phyloP scores from a whole-genome alignment of 1,284 basidiomycete species.

The Rhodotorula glutinis region DNA sequence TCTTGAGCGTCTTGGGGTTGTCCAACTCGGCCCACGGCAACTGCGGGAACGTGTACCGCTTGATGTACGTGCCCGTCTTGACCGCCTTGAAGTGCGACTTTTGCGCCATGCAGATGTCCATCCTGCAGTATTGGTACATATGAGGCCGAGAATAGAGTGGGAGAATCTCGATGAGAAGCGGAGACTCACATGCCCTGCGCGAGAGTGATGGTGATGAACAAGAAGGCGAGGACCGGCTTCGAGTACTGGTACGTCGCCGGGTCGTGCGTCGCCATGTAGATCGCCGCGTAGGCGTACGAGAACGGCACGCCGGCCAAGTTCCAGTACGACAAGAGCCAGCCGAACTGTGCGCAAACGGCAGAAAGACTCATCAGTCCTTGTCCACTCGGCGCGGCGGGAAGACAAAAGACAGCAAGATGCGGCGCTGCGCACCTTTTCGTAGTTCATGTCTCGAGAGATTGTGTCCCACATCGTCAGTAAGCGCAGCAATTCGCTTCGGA shows the following conservation, averaged over 20 bases:
- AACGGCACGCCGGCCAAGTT: constrained; percentile 82
- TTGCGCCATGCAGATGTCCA: constrained; percentile 93
- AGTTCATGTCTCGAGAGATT: constrained; percentile 67
- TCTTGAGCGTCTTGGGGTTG: constrained; percentile 89
- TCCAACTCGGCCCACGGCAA: constrained; percentile 80
- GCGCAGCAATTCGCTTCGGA: neutral
- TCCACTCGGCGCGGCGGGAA: neutral
- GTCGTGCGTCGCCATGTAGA: constrained; percentile 96
- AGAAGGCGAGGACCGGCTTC: constrained; percentile 64
- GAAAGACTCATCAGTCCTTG: neutral
- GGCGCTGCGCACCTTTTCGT: constrained; percentile 64
- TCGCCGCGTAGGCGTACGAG: constrained; percentile 92
- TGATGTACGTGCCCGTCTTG: constrained; percentile 72
- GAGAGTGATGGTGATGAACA: constrained; percentile 71
- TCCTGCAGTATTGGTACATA: constrained; percentile 54
- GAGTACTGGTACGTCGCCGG: constrained; percentile 84
- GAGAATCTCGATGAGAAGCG: neutral
- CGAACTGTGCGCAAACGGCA: constrained; percentile 27
- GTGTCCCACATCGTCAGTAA: neutral
- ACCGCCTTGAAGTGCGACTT: constrained; percentile 99
- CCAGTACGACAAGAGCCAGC: constrained; percentile 51
- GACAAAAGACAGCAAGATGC: no score
- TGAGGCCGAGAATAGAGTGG: no score
- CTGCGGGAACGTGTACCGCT: constrained; percentile 90
- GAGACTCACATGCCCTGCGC: constrained; percentile 74